Conservation (phyloP, 106 monocot genomes). For the Apostasia ramifera region DNA sequence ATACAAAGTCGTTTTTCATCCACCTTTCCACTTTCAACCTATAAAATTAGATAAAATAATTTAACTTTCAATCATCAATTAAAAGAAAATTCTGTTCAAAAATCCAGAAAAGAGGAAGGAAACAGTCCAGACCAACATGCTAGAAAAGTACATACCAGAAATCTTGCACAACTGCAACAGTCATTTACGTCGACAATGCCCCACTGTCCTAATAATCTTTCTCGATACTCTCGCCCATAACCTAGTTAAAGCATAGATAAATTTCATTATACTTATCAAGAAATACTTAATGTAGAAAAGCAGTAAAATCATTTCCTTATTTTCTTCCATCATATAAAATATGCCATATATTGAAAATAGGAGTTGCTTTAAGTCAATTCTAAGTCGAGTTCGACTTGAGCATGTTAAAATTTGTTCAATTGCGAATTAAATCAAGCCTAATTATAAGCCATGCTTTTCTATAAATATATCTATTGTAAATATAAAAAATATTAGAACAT, state of each 20-base stretch:
- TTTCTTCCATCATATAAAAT: no score
- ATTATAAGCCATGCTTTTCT: no score
- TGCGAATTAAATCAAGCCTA: no score
- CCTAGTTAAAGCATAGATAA: slow-evolving; percentile 21
- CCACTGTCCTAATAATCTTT: slow-evolving; percentile 76
- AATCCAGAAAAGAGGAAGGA: background rate
- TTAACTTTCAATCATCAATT: background rate
- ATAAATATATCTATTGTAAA: no score
- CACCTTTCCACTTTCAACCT: slow-evolving; percentile 72
- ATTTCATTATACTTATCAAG: no score
- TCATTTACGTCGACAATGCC: slow-evolving; percentile 94
- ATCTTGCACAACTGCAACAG: slow-evolving; percentile 81
- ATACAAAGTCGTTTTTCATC: slow-evolving; percentile 83
- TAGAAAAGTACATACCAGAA: slow-evolving; percentile 40
- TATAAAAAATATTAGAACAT: no score
- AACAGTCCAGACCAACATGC: background rate
- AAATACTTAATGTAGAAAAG: no score
- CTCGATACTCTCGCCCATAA: slow-evolving; percentile 89
- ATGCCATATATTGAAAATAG: no score
- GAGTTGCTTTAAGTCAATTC: no score
- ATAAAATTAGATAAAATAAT: slow-evolving; percentile 1
- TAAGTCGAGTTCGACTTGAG: no score
- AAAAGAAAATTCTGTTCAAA: background rate
- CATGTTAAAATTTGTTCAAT: no score
- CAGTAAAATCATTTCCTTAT: no score